Percentiles rank a stretch among this genome's conserved stretches.
phyloP scores from a whole-genome alignment of 768 basidiomycete genomes.

The Lactarius tabidus region DNA sequence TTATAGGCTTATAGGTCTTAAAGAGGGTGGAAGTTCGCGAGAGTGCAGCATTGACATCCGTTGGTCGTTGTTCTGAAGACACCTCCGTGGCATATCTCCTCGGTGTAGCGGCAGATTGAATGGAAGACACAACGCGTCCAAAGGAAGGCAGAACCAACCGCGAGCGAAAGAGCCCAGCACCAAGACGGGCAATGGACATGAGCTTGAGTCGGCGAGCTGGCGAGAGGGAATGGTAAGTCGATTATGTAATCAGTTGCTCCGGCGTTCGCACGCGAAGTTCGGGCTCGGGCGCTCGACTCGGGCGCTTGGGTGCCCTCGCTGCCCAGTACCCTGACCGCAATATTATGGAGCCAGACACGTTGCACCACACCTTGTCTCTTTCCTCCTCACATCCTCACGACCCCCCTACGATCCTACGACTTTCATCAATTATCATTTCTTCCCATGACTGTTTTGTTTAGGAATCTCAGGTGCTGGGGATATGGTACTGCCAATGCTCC shows the following conservation, averaged over 20 bases:
- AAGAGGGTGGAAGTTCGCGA: constrained; percentile 54
- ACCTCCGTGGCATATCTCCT: constrained; percentile 40
- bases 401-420: constrained; percentile 9
- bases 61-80: constrained; percentile 31
- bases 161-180: constrained; percentile 15
- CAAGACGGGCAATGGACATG: constrained; percentile 23
- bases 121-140: not conserved
- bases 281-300: not conserved
- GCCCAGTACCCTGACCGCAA: not conserved
- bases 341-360: constrained; percentile 15
- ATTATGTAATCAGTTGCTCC: constrained; percentile 5
- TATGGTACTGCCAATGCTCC: constrained; percentile 4
- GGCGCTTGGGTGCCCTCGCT: too few species aligned
- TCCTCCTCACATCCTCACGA: not conserved
- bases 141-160: constrained; percentile 5
- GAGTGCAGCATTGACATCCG: constrained; percentile 40
- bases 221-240: not conserved
- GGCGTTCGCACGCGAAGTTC: not conserved
- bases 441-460: constrained; percentile 23
- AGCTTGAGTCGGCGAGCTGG: not conserved
- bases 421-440: not conserved
- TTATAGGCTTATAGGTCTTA: constrained; percentile 88
- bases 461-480: constrained; percentile 15
- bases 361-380: constrained; percentile 3
- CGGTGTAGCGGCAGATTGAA: constrained; percentile 25